A percentile compares a stretch with the other conserved stretches of the same genome.
These are phyloP conservation scores for Colletotrichum zoysiae DNA, from an alignment of 2,329 filamentous ascomycete species.

Conservation along the genomic window DNA sequence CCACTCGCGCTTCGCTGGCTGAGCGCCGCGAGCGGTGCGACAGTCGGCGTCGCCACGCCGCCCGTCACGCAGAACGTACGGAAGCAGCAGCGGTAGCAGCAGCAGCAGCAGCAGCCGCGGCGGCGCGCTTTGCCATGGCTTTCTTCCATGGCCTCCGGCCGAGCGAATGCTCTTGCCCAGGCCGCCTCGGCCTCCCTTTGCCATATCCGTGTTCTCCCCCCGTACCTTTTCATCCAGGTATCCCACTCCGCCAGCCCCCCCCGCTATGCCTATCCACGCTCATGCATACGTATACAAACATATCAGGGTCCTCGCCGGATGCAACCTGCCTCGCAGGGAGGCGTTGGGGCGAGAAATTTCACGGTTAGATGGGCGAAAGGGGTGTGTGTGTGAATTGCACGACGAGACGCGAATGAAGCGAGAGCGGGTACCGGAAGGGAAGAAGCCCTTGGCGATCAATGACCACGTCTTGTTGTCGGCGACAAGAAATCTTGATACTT, in stretches of 20 bases:
- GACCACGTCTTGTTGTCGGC: neutral
- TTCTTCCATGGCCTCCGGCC: neutral
- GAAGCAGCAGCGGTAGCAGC: neutral
- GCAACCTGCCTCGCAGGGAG: slow-evolving; percentile 4
- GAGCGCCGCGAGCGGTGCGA: neutral
- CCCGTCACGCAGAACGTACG: neutral
- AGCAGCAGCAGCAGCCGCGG: neutral
- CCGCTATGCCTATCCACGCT: neutral
- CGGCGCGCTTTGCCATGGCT: slow-evolving; percentile 4
- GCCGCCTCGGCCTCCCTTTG: neutral
- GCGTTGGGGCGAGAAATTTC: slow-evolving; percentile 23
- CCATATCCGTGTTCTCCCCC: neutral
- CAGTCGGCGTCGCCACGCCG: slow-evolving; percentile 1
- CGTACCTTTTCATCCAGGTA: neutral
- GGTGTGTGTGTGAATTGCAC: too few relatives aligned
- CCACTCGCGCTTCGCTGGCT: slow-evolving; percentile 1
- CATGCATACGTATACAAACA: slow-evolving; percentile 1
- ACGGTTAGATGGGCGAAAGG: slow-evolving; percentile 5
- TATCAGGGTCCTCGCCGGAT: neutral
- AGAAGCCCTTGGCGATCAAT: neutral
- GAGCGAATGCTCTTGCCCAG: neutral
- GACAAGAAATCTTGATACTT: neutral
- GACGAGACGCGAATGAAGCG: neutral
- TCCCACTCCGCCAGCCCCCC: neutral
- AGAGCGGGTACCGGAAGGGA: neutral